Evolutionary conservation across 225 moss, liverwort and hornwort species (phyloP), one percentile per base, ranked within the genome.

Genomic region (Rhytidiadelphus loreus): DNA sequence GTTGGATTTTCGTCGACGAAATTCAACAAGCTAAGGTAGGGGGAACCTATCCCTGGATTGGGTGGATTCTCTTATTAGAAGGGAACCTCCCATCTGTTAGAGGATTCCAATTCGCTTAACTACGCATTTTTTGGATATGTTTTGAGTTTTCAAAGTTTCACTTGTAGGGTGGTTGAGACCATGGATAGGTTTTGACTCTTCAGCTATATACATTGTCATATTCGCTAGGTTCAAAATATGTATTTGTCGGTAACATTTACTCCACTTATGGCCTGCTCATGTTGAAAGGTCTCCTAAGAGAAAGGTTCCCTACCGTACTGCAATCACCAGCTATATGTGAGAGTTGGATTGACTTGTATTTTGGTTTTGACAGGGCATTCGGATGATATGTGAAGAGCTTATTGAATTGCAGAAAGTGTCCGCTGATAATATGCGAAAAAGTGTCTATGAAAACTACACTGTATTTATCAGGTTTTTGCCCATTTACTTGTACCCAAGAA

Each of bases 351-450:
- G 32, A 57, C 55, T 50, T 85, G 48, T 48, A 57, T 26, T 90
- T 48, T n/a, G 37, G 77, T 82, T 87, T 85, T 87, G 86, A 77
- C 95, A 96, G 96, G 96, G 95, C 61, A 97, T 98, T 88, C 93
- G 97, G 89, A 95, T 92, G 90, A 91, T 98, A 46, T 97, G 97
- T 90, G 92, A 95, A 57, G 98, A 98, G 94, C 94, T 98, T n/a
- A 88, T 93, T 85, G 96, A 96, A 71, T 91, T 97, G 97, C 97
- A 98, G 92, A 94, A 94, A 85, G 89, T 90, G 33, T 97, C 95
- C 61, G 94, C 95, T 10, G 97, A 96, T 86, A 95, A 96, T 62
- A 96, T 98, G 95, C 92, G 94, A 59, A 95, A 93, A 87, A 95
- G 92, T 75, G 93, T 94, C 23, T 97, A 92, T 87, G 93, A 92